Evolutionary conservation across 139 green algal species (phyloP).

Genomic region (Micractinium conductrix): DNA sequence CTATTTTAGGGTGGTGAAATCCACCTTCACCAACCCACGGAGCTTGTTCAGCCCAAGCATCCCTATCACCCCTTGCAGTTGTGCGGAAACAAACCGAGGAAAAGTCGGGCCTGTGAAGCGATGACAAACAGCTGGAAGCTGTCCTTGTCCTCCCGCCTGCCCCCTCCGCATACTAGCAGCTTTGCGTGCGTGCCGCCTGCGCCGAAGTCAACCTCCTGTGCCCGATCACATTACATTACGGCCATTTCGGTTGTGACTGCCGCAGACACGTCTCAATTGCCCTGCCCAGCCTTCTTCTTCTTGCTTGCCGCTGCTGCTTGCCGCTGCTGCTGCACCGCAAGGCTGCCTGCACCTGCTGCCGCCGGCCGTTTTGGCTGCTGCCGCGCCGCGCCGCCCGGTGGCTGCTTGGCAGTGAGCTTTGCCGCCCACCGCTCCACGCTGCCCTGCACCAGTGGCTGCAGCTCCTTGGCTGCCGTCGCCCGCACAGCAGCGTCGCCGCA

Average conservation of each 20-base stretch:
- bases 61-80: too few species aligned
- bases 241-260: too few species aligned
- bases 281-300: neutral
- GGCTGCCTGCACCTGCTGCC: too few species aligned
- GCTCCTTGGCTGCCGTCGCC: slow-evolving; percentile 48
- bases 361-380: neutral
- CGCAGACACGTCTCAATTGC: neutral
- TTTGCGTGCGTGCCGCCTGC: neutral
- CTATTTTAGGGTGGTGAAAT: too few species aligned
- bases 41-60: too few species aligned
- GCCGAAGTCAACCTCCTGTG: too few species aligned
- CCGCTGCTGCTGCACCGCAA: slow-evolving; percentile 3
- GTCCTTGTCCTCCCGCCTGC: neutral
- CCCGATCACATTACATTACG: too few species aligned
- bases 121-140: neutral
- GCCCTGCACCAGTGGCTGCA: slow-evolving; percentile 42
- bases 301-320: neutral
- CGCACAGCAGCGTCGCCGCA: slow-evolving; percentile 47
- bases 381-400: neutral
- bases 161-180: too few species aligned
- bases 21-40: too few species aligned
- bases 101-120: too few species aligned
- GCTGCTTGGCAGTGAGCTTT: neutral
- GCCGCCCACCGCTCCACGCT: slow-evolving; percentile 40
- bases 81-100: too few species aligned